These are phyloP conservation scores for Paramyrothecium roridum DNA, from an alignment of 2,329 filamentous ascomycete genomes.

Conservation along the genomic window DNA sequence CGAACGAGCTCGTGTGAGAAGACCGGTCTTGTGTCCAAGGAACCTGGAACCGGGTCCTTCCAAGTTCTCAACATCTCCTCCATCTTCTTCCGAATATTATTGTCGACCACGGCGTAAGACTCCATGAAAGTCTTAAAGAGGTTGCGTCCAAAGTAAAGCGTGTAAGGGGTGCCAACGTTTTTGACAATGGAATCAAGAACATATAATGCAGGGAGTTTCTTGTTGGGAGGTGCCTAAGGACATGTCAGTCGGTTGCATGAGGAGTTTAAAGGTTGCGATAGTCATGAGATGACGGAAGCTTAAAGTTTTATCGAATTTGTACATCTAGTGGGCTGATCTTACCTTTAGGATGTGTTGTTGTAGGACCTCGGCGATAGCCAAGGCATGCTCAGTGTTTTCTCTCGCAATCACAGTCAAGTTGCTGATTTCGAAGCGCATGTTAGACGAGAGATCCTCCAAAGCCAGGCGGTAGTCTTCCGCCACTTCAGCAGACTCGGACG, in stretches of 20 bases:
- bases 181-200: slow-evolving; percentile 98
- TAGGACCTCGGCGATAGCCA: slow-evolving; percentile 85
- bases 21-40: slow-evolving; percentile 86
- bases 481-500: slow-evolving; percentile 71
- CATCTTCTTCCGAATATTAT: slow-evolving; percentile 80
- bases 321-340: slow-evolving; percentile 38
- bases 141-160: slow-evolving; percentile 87
- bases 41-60: slow-evolving; percentile 95
- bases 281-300: no score
- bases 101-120: slow-evolving; percentile 86
- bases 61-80: slow-evolving; percentile 97
- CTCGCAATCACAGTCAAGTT: slow-evolving; percentile 96
- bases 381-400: slow-evolving; percentile 93
- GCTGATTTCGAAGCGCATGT: slow-evolving; percentile 93
- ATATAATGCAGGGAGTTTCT: slow-evolving; percentile 94
- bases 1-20: slow-evolving; percentile 84
- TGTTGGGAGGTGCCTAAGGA: slow-evolving; percentile 74
- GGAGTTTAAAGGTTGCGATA: no score
- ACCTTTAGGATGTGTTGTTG: slow-evolving; percentile 94
- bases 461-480: slow-evolving; percentile 93
- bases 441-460: slow-evolving; percentile 84
- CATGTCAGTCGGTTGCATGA: slow-evolving; percentile 30
- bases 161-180: slow-evolving; percentile 97
- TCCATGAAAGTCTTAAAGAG: slow-evolving; percentile 96
- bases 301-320: neutral